Base-by-base conservation (phyloP, 257 asterid genomes). In the Osmanthus fragrans region DNA sequence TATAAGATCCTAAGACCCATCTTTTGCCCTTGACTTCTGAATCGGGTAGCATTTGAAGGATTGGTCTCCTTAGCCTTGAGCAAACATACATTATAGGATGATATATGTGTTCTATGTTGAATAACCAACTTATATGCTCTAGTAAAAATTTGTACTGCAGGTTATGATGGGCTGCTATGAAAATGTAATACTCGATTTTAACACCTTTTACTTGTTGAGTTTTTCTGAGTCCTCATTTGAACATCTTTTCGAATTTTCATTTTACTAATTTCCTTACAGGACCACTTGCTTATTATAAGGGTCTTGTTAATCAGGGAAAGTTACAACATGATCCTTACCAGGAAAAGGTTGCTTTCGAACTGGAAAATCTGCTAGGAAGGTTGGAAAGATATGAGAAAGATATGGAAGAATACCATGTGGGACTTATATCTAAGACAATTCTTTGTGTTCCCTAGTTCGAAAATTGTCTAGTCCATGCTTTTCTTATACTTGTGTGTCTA, bases 281-380 rank as follows among this genome's bases (percentile, higher is more conserved):
- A 58, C 91, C 92, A 27, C 94, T 93, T 80, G 81, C 91, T 71
- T 87, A 87, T 82, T 96, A 96, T 75, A 89, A 82, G 86, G 86
- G 86, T 84, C 96, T 96, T 72, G 94, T 96, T 78, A 80, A 84
- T 80, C 90, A 89, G 81, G 97, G 98, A 84, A 96, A 89, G 86
- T 87, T 96, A 84, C 90, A 90, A 84, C 87, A 90, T 80, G 98
- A 95, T 82, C 84, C 97, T 80, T 86, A 84, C 88, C 98, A 96
- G 80, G 98, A 96, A 87, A 89, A 90, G 66, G 93, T 93, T 81
- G 97, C 97, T 78, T 54, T 80, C 71, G 90, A 91, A 84, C 92
- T 96, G 74, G 92, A 92, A 77, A 93, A 85, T 81, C 79, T 96
- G 83, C 91, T 91, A 32, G 88, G 91, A 65, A 92, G 96, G 86